These are phyloP conservation scores for Didymella segeticola DNA, from an alignment of 2,329 filamentous ascomycete species.

Conservation along the genomic window DNA sequence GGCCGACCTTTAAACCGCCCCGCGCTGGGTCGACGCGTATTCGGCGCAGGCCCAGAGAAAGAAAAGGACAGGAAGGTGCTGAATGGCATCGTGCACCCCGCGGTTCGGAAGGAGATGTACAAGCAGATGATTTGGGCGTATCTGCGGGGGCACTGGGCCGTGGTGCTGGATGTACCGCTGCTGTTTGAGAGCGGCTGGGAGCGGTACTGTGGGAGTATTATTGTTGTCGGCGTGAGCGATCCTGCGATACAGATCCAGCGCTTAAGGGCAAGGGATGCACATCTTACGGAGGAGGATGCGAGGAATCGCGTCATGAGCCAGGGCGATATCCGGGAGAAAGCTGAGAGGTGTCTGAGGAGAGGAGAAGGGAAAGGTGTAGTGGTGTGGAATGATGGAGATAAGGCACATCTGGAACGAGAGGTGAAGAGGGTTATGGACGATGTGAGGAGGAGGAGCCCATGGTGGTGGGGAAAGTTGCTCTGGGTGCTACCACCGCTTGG, in stretches of 20 bases:
- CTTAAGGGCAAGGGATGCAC: constrained; percentile 75
- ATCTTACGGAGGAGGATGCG: constrained; percentile 85
- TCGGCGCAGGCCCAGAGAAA: constrained; percentile 76
- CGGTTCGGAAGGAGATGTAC: constrained; percentile 84
- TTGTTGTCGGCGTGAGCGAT: constrained; percentile 86
- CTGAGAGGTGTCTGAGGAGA: constrained; percentile 72
- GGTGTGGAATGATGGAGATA: constrained; percentile 87
- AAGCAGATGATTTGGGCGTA: constrained; percentile 75
- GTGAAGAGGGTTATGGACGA: constrained; percentile 70
- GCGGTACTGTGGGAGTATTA: constrained; percentile 79
- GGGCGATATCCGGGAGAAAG: constrained; percentile 85
- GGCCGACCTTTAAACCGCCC: constrained; percentile 83
- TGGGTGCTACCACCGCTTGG: constrained; percentile 77
- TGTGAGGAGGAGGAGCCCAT: constrained; percentile 69
- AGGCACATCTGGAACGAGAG: constrained; percentile 71
- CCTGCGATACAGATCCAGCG: constrained; percentile 82
- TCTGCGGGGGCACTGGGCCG: constrained; percentile 79
- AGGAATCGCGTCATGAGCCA: constrained; percentile 86
- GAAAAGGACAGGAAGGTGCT: constrained; percentile 76
- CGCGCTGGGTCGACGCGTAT: constrained; percentile 83
- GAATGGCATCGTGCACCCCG: constrained; percentile 92
- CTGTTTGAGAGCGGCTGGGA: constrained; percentile 91
- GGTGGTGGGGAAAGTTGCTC: constrained; percentile 82
- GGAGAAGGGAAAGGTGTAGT: constrained; percentile 72
- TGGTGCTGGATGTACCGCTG: constrained; percentile 89